Percentiles rank a stretch among this genome's conserved stretches.
Conservation (phyloP, 2,329 filamentous ascomycete species). For the Gnomoniopsis sp. region DNA sequence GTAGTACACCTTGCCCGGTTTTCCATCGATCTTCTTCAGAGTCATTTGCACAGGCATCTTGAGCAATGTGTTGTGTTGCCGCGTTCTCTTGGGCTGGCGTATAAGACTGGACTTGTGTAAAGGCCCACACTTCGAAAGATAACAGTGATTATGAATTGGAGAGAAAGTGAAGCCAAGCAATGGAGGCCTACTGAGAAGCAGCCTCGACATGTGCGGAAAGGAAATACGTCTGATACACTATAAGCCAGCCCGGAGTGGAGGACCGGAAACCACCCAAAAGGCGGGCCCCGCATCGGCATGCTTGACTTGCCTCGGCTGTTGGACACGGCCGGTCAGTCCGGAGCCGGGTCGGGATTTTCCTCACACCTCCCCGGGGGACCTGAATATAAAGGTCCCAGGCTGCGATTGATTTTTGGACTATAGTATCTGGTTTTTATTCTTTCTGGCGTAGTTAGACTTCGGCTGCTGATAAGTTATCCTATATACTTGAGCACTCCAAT, state of each 20-base stretch:
- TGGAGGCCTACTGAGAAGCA: too few species aligned
- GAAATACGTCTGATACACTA: not conserved
- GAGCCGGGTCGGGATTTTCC: not conserved
- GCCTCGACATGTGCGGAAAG: too few species aligned
- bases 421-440: too few species aligned
- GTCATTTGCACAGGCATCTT: constrained; percentile 56
- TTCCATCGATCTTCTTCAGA: constrained; percentile 70
- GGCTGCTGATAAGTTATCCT: too few species aligned
- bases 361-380: not conserved
- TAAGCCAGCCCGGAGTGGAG: not conserved
- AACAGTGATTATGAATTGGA: too few species aligned
- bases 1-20: constrained; percentile 86
- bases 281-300: not conserved
- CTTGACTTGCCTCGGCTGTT: not conserved
- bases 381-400: too few species aligned
- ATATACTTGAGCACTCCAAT: not conserved
- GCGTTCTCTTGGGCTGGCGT: not conserved
- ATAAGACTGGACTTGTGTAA: not conserved
- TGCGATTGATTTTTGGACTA: too few species aligned
- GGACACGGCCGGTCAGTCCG: not conserved
- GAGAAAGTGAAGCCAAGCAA: too few species aligned
- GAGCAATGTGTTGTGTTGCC: not conserved
- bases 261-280: not conserved
- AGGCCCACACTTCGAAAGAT: too few species aligned
- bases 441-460: too few species aligned